phyloP scores from a whole-genome alignment of 164 flowering plant genomes.

The Chloranthus sessilifolius region DNA sequence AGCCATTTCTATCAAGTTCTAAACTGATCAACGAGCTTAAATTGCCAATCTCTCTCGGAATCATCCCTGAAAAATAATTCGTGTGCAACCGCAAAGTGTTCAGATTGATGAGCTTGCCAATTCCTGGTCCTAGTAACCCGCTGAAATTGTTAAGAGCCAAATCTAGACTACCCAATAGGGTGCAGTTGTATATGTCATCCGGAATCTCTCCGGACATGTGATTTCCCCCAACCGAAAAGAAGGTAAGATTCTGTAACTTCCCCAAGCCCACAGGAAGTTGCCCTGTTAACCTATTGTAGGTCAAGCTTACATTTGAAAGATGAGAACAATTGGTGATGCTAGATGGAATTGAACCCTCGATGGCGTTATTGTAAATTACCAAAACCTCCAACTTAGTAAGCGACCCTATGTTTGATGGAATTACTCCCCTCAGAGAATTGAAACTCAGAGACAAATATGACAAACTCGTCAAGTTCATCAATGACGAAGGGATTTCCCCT shows the following conservation, averaged over 20 bases:
- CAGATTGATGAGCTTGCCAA: slow-evolving; percentile 40
- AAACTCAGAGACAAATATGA: slow-evolving; percentile 34
- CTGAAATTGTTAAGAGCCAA: slow-evolving; percentile 35
- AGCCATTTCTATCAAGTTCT: slow-evolving; percentile 26
- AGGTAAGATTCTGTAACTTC: slow-evolving; percentile 41
- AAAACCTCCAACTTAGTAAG: slow-evolving; percentile 45
- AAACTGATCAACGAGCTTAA: slow-evolving; percentile 29
- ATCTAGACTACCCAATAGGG: slow-evolving; percentile 33
- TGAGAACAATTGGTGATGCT: slow-evolving; percentile 58
- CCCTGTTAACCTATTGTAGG: slow-evolving; percentile 46
- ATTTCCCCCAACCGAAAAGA: slow-evolving; percentile 37
- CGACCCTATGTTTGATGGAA: slow-evolving; percentile 50
- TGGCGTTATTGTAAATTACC: slow-evolving; percentile 28
- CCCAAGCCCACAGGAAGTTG: slow-evolving; percentile 55
- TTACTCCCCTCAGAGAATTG: slow-evolving; percentile 46
- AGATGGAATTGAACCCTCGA: slow-evolving; percentile 61
- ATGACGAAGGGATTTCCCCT: slow-evolving; percentile 47
- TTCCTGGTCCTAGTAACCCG: slow-evolving; percentile 31
- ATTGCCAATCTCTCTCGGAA: slow-evolving; percentile 52
- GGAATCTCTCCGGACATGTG: slow-evolving; percentile 56
- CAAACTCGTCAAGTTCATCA: slow-evolving; percentile 47
- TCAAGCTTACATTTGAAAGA: slow-evolving; percentile 27
- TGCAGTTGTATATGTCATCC: slow-evolving; percentile 60
- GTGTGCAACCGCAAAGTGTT: slow-evolving; percentile 9
- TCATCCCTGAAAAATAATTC: slow-evolving; percentile 40